Evolutionary conservation across 2,329 filamentous ascomycete species (phyloP), one percentile per base, ranked within the genome.

Genomic region (Apiospora pterosperma): DNA sequence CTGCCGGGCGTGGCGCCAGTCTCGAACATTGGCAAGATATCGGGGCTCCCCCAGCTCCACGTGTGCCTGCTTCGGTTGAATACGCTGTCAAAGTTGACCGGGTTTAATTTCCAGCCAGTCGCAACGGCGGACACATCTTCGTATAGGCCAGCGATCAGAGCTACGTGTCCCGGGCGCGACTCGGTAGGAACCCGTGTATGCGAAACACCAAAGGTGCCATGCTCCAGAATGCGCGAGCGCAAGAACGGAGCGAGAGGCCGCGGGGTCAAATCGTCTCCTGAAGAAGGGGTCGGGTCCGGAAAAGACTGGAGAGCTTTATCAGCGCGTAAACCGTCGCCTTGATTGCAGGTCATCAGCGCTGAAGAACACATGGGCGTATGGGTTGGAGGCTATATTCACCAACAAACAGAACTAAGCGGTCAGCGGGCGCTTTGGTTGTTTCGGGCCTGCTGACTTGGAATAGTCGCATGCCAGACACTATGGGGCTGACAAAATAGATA

Each of bases 1-100:
- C 91, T 85, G 8, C 95, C 94, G 0, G 92, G 91, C 11, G 92
- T 88, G 28, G 96, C 95, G n/a, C 96, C 96, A 64, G 93, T 86
- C 75, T 96, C 89, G 75, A 99, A 99, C 96, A 99, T 99, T 63
- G 92, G 92, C 69, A 99, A 80, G 72, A 99, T 99, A 78, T 99
- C 96, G 1, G 96, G 96, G 74, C 94, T 97, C 2, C 96, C 96
- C 96, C 96, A 99, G 77, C 94, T 97, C 96, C 96, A 99, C 8
- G 96, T 99, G 79, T 99, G 96, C 58, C 90, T 85, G 75, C 95
- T 98, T 67, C 92, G 88, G 76, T 99, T 99, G 85, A 99, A 99
- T 12, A 99, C 93, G 73, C 95, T 98, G 80, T 99, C 96, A 74
- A 99, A 99, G 75, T 98, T 92, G 74, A 99, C 96, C 0, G 96